Conservation (phyloP, 2,329 filamentous ascomycete genomes). For the Phaeoacremonium minimum region DNA sequence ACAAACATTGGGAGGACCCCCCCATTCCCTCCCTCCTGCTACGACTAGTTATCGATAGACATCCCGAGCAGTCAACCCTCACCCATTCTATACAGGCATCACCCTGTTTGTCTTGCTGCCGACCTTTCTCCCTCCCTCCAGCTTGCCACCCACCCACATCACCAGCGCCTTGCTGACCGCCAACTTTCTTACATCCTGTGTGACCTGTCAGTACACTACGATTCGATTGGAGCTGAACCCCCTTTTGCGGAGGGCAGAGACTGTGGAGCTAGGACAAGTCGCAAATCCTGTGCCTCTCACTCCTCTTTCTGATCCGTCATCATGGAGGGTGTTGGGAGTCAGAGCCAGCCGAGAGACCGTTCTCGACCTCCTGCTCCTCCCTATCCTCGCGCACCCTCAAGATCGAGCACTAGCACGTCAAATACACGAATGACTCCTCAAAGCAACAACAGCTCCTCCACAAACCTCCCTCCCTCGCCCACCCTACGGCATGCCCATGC, state of each 20-base stretch:
- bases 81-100: background rate
- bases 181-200: no score
- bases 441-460: constrained; percentile 36
- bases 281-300: no score
- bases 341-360: constrained; percentile 18
- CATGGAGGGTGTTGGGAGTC: constrained; percentile 17
- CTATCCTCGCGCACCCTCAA: constrained; percentile 38
- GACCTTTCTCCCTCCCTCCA: background rate
- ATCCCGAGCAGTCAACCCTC: background rate
- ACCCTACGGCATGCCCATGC: constrained; percentile 27
- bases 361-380: constrained; percentile 10
- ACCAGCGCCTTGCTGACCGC: background rate
- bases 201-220: no score
- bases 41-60: background rate
- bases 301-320: no score
- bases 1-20: background rate
- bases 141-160: background rate
- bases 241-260: no score
- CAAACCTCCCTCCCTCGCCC: constrained; percentile 30
- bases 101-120: background rate
- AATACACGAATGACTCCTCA: constrained; percentile 35
- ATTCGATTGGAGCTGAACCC: no score
- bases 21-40: no score
- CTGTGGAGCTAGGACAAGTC: no score
- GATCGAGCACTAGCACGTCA: constrained; percentile 38